Base-by-base conservation (phyloP, 2,329 filamentous ascomycete genomes). In the Dactylellina cionopaga region DNA sequence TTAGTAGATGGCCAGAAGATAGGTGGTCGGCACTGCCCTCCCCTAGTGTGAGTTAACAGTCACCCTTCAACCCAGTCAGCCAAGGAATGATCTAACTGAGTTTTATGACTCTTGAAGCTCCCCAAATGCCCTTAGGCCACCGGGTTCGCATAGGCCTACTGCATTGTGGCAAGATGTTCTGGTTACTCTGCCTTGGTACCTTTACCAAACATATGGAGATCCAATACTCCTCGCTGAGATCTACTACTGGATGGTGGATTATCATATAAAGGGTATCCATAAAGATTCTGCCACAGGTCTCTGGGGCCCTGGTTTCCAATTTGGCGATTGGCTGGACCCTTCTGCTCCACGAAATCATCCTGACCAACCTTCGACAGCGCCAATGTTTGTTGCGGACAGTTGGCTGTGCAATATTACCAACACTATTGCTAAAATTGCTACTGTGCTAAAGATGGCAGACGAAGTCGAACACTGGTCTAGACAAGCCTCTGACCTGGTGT, bases 281-380 rank as follows among this genome's bases (percentile, higher is more conserved):
- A 77, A 78, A n/a, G 80, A 75, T 47, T 35, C 41, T 19, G 58
- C 59, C 0, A 79, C 77, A 5, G 80, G 81, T 1, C 77, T 85
- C 0, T 85, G 83, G 83, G 75, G 80, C 44, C 76, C 74, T 24
- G 64, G 68, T 7, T 78, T 78, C 44, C 83, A 84, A 65, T 80
- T 80, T 33, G 79, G 82, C 27, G 84, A 85, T 72, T 85, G 83
- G 83, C 79, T 85, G 1, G 83, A 84, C 59, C 84, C 84, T 0
- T 79, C 79, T 2, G 80, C 83, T 0, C 83, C 83, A 0, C 78
- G 80, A 0, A 78, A 82, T 0, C 75, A 80, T 6, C 80, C 83
- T 0, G 80, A 78, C 1, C 76, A 76, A 13, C 82, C 81, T 0
- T 80, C 79, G 0, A 84, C 83, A 0, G 78, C 81, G 35, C 77